phyloP scores from a whole-genome alignment of 177 flowering plant genomes.

The Tripterygium wilfordii region DNA sequence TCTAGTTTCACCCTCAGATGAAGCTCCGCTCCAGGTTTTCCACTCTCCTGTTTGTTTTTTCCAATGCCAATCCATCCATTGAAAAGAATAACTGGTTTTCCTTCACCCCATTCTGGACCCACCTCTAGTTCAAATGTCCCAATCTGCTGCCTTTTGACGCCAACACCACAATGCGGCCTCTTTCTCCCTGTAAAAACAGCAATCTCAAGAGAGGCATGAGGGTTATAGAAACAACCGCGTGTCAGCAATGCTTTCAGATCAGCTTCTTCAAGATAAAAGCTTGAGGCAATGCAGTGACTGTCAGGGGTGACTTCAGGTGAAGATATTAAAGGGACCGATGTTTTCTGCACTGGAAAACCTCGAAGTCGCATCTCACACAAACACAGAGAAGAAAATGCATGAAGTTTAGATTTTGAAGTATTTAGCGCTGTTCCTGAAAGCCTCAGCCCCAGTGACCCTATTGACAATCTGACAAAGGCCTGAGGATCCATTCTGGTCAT shows the following conservation, averaged over 20 bases:
- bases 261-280: slow-evolving; percentile 82
- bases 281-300: slow-evolving; percentile 48
- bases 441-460: slow-evolving; percentile 74
- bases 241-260: slow-evolving; percentile 57
- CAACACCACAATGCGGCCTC: slow-evolving; percentile 70
- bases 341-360: slow-evolving; percentile 77
- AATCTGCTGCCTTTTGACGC: slow-evolving; percentile 63
- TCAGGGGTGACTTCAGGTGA: slow-evolving; percentile 64
- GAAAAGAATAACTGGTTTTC: slow-evolving; percentile 69
- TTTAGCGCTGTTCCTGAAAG: slow-evolving; percentile 33
- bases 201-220: slow-evolving; percentile 66
- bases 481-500: slow-evolving; percentile 81
- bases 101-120: slow-evolving; percentile 78
- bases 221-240: slow-evolving; percentile 59
- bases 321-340: slow-evolving; percentile 55
- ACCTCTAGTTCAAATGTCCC: slow-evolving; percentile 72
- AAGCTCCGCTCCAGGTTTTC: slow-evolving; percentile 63
- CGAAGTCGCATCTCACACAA: slow-evolving; percentile 72
- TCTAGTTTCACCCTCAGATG: slow-evolving; percentile 82
- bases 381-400: slow-evolving; percentile 45
- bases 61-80: slow-evolving; percentile 82
- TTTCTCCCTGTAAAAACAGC: slow-evolving; percentile 56
- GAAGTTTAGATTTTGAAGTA: slow-evolving; percentile 29
- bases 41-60: slow-evolving; percentile 46
- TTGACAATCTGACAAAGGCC: slow-evolving; percentile 73